Evolutionary conservation across 2,329 filamentous ascomycete genomes (phyloP).

Genomic region (Knoxdaviesia capensis): DNA sequence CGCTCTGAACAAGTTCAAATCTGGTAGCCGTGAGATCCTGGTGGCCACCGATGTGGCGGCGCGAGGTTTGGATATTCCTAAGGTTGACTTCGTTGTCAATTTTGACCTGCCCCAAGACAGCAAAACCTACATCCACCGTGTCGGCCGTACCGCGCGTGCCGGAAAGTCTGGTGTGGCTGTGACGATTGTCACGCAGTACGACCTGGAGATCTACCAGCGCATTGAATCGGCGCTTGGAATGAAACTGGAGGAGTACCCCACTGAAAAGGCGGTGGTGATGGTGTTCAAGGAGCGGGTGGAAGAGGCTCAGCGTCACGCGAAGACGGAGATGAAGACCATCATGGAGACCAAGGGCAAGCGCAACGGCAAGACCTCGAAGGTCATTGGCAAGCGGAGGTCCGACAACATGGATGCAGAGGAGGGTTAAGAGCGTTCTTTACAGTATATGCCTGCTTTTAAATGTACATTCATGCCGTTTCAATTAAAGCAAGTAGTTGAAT

Average conservation of each 20-base stretch:
- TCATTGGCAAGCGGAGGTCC: slow-evolving; percentile 23
- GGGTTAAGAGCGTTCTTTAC: slow-evolving; percentile 21
- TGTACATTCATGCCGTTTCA: not conserved
- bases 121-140: slow-evolving; percentile 81
- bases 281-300: slow-evolving; percentile 58
- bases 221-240: slow-evolving; percentile 71
- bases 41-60: slow-evolving; percentile 90
- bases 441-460: not conserved
- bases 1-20: slow-evolving; percentile 76
- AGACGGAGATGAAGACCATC: slow-evolving; percentile 62
- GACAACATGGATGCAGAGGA: slow-evolving; percentile 62
- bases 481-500: too few relatives aligned
- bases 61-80: slow-evolving; percentile 78
- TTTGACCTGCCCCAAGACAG: slow-evolving; percentile 67
- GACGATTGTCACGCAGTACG: slow-evolving; percentile 71
- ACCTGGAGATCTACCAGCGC: slow-evolving; percentile 58
- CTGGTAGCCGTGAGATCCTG: slow-evolving; percentile 63
- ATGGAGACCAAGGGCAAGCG: slow-evolving; percentile 46
- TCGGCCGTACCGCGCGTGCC: slow-evolving; percentile 72
- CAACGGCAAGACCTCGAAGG: slow-evolving; percentile 21
- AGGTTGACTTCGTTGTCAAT: slow-evolving; percentile 76
- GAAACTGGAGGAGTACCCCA: slow-evolving; percentile 48
- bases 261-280: slow-evolving; percentile 69
- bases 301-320: slow-evolving; percentile 64
- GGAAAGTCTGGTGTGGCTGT: slow-evolving; percentile 70